A percentile compares a stretch with the other conserved stretches of the same genome.
phyloP scores from a whole-genome alignment of 139 green algal species.

The Asterochloris sp. region DNA sequence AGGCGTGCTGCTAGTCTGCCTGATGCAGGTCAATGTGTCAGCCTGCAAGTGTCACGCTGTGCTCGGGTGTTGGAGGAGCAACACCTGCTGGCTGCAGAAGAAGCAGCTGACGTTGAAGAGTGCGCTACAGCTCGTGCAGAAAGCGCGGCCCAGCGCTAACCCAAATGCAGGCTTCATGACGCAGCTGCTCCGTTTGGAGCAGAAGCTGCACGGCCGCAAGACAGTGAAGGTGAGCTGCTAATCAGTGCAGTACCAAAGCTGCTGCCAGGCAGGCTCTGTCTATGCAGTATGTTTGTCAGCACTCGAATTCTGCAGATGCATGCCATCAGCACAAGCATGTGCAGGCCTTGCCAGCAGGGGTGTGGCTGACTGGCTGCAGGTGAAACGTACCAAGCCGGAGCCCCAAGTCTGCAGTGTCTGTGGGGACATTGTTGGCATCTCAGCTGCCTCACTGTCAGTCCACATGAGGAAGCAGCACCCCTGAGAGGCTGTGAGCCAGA shows the following conservation, averaged over 20 bases:
- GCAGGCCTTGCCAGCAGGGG: background rate
- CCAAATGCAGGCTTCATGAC: constrained; percentile 84
- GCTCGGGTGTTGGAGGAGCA: constrained; percentile 15
- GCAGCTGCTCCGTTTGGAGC: constrained; percentile 60
- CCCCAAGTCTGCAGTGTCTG: constrained; percentile 65
- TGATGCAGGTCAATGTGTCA: no score
- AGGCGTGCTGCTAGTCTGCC: no score
- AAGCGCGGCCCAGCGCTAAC: constrained; percentile 45
- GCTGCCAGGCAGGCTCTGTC: background rate
- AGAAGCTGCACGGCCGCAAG: constrained; percentile 50
- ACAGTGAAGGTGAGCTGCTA: constrained; percentile 42
- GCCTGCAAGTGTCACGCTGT: constrained; percentile 26
- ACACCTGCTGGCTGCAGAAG: background rate
- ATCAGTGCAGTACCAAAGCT: background rate
- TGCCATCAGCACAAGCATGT: background rate
- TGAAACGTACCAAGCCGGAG: constrained; percentile 67
- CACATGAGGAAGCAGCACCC: constrained; percentile 51
- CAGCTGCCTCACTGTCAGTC: constrained; percentile 52
- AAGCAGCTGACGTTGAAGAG: constrained; percentile 47
- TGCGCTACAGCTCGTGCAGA: constrained; percentile 47
- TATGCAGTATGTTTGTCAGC: background rate
- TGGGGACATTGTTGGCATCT: constrained; percentile 58
- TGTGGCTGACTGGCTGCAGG: constrained; percentile 9
- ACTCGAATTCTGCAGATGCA: background rate
- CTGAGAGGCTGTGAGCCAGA: no score